A percentile compares a stretch with the other conserved stretches of the same genome.
These are phyloP conservation scores for Castanea mollissima DNA, from an alignment of 306 rosid species.

Conservation along the genomic window DNA sequence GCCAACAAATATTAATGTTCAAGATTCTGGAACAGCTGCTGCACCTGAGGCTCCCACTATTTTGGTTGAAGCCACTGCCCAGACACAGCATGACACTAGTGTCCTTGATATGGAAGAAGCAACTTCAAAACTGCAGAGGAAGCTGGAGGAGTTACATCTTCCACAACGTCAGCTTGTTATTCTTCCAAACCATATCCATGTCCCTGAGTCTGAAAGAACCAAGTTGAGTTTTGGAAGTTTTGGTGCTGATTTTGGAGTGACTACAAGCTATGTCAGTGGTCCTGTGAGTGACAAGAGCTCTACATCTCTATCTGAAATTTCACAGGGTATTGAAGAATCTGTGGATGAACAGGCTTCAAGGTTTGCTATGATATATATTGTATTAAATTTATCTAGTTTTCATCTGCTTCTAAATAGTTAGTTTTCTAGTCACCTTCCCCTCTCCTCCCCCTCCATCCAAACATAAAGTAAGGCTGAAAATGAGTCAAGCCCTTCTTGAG, in stretches of 20 bases:
- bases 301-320: constrained; percentile 65
- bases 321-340: constrained; percentile 66
- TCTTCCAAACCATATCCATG: constrained; percentile 87
- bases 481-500: too few species aligned
- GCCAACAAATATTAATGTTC: constrained; percentile 48
- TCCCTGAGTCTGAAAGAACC: constrained; percentile 90
- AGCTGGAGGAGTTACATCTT: constrained; percentile 66
- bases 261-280: constrained; percentile 39
- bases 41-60: constrained; percentile 48
- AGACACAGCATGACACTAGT: constrained; percentile 46
- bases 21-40: constrained; percentile 54
- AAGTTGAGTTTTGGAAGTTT: constrained; percentile 96
- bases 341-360: constrained; percentile 66
- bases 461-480: too few species aligned
- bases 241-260: constrained; percentile 65
- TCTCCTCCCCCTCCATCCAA: too few species aligned
- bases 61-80: constrained; percentile 38
- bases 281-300: constrained; percentile 70
- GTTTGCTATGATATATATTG: constrained; percentile 41
- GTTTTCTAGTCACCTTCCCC: too few species aligned
- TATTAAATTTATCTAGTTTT: neutral
- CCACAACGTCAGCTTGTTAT: constrained; percentile 82
- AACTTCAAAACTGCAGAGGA: constrained; percentile 62
- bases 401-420: too few species aligned
- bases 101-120: constrained; percentile 61